Evolutionary conservation across 208 protist genomes (phyloP).

Genomic region (Trypanosoma platydactyli): DNA sequence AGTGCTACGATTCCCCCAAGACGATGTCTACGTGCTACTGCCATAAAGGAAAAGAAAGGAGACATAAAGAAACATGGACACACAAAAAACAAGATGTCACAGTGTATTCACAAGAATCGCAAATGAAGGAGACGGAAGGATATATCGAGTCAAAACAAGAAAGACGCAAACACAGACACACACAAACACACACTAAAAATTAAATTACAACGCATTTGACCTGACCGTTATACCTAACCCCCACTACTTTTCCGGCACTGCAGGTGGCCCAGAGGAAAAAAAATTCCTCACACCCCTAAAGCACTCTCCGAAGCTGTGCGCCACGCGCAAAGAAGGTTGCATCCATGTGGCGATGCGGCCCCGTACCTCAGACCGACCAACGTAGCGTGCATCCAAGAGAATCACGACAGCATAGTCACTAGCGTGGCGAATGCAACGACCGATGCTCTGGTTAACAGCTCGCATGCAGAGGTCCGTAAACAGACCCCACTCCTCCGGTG

Average conservation of each 20-base stretch:
- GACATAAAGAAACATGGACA: too few relatives aligned
- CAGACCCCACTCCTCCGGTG: slow-evolving; percentile 55
- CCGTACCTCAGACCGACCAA: slow-evolving; percentile 46
- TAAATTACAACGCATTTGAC: background rate
- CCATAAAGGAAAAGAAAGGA: too few relatives aligned
- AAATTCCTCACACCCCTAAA: slow-evolving; percentile 69
- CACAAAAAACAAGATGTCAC: too few relatives aligned
- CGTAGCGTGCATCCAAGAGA: slow-evolving; percentile 91
- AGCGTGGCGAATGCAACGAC: slow-evolving; percentile 93
- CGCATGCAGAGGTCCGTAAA: slow-evolving; percentile 96
- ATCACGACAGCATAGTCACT: slow-evolving; percentile 94
- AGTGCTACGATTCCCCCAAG: too few relatives aligned
- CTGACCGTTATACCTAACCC: background rate
- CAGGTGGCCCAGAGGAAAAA: slow-evolving; percentile 28
- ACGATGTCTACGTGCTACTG: too few relatives aligned
- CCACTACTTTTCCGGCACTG: background rate
- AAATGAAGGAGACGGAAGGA: too few relatives aligned
- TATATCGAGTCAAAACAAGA: too few relatives aligned
- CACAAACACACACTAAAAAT: slow-evolving; percentile 11
- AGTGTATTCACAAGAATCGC: too few relatives aligned
- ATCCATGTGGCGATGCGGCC: slow-evolving; percentile 58
- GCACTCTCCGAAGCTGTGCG: slow-evolving; percentile 61
- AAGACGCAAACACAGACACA: too few relatives aligned
- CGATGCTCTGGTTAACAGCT: slow-evolving; percentile 96
- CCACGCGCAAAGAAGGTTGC: slow-evolving; percentile 54